A percentile compares a stretch with the other conserved stretches of the same genome.
Evolutionary conservation across 2,329 filamentous ascomycete species (phyloP).

Genomic region (Penicillium sp.): DNA sequence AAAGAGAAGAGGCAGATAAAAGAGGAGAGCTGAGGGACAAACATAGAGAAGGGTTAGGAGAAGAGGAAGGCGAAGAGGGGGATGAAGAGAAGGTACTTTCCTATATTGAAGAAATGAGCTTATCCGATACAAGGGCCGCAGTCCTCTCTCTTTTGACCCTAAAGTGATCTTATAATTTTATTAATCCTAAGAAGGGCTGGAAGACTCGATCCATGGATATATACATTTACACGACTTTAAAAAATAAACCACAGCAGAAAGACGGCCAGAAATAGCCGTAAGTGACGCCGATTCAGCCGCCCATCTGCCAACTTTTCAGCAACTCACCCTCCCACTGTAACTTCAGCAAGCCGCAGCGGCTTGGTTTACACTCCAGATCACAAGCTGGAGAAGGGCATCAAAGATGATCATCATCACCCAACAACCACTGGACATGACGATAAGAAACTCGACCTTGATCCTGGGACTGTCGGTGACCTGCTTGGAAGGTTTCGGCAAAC

Average conservation of each 20-base stretch:
- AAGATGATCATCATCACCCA: constrained; percentile 14
- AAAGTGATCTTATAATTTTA: not conserved
- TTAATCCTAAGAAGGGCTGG: not conserved
- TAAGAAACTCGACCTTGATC: constrained; percentile 69
- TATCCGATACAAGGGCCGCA: not conserved
- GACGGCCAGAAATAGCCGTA: not conserved
- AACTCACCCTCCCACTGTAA: not conserved
- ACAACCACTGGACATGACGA: constrained; percentile 57
- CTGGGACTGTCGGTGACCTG: constrained; percentile 52
- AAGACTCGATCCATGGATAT: not conserved
- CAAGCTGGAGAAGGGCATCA: not conserved
- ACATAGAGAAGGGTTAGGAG: too few species aligned
- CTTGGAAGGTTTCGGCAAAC: constrained; percentile 52
- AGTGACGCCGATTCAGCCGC: not conserved
- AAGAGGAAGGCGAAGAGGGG: too few species aligned
- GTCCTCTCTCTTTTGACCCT: not conserved
- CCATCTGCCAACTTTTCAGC: not conserved
- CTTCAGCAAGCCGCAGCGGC: too few species aligned
- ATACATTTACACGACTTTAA: not conserved
- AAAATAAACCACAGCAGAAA: not conserved
- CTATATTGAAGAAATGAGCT: not conserved
- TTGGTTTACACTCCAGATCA: too few species aligned
- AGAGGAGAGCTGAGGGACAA: too few species aligned
- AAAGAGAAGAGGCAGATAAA: not conserved
- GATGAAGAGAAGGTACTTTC: not conserved